Evolutionary conservation across 1,139 yeast species (phyloP), one percentile per base, ranked within the genome.

Genomic region (Pichia sp.): DNA sequence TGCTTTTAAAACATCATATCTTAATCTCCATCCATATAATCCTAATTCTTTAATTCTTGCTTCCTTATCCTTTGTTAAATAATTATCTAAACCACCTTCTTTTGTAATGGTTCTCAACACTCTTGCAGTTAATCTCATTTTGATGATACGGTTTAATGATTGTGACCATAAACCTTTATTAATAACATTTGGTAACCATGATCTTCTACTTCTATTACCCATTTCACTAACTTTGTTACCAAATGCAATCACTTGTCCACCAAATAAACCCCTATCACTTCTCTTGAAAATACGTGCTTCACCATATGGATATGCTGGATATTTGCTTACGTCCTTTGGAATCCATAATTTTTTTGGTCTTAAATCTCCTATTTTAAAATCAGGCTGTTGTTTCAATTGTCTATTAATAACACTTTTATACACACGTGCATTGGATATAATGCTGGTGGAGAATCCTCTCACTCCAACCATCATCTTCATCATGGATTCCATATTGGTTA

Each of bases 1-100:
- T 29, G 61, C 65, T 49, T 58, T 63, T 49, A 90, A 65, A 26
- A 92, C 80, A 47, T 79, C 76, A 65, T 83, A 89, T 60, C 92
- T 82, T 57, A 92, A 71, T 58, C 75, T 77, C 97, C 97, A 92
- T 29, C 97, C 98, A 48, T 76, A 73, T 47, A 90, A 83, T 1
- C 98, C 98, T 60, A 92, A 70, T 60, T 94, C 95, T 69, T 92
- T 92, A 53, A 87, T 72, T 66, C 98, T 76, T 4, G 95, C 95
- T 10, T 95, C 73, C 55, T 84, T 87, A 51, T 87, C 95, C 67
- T 92, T 92, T 46, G 80, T 75, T 51, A 92, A 66, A 62, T 92
- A 92, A 55, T 81, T 80, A 61, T 92, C 98, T 51, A 92, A 71
- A 12, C 98, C 98, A 51, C 97, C 97, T 65, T 90, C 97, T 57